phyloP scores from a whole-genome alignment of 805 yeast genomes.

The Spencermartinsiella europaea region DNA sequence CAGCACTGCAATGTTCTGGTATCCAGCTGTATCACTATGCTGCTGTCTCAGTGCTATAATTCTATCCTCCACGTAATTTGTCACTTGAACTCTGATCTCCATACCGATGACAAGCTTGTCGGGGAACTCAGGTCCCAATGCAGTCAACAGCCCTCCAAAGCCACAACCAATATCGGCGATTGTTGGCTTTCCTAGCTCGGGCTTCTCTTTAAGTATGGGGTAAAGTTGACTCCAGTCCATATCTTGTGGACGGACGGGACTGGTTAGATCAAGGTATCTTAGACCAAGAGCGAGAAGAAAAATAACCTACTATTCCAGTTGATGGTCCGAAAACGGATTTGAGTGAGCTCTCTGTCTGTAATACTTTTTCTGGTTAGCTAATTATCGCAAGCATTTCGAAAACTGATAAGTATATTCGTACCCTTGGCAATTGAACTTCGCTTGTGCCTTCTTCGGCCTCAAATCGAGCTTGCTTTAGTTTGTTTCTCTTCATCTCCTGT shows the following conservation, averaged over 20 bases:
- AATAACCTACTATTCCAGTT: conserved; percentile 56
- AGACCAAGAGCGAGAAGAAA: background rate
- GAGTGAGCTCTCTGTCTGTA: conserved; percentile 98
- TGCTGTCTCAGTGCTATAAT: conserved; percentile 80
- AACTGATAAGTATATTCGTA: too few relatives aligned
- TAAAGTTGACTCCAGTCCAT: conserved; percentile 86
- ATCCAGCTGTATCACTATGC: conserved; percentile 39
- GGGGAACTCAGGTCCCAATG: conserved; percentile 73
- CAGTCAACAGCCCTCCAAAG: conserved; percentile 84
- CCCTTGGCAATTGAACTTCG: conserved; percentile 56
- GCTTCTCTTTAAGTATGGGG: conserved; percentile 53
- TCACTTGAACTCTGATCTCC: conserved; percentile 97
- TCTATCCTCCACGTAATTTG: conserved; percentile 93
- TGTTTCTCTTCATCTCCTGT: conserved; percentile 46
- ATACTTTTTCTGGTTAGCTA: conserved; percentile 47
- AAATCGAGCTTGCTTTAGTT: conserved; percentile 43
- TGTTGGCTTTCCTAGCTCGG: conserved; percentile 40
- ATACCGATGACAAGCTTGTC: conserved; percentile 78
- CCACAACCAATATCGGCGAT: conserved; percentile 98
- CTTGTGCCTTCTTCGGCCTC: conserved; percentile 27
- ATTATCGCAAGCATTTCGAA: background rate
- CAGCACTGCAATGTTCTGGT: conserved; percentile 81
- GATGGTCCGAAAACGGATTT: conserved; percentile 94
- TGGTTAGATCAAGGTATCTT: conserved; percentile 4
- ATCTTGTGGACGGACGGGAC: conserved; percentile 65